Evolutionary conservation across 805 yeast species (phyloP).

Genomic region (Tetrapisispora namnaoensis): DNA sequence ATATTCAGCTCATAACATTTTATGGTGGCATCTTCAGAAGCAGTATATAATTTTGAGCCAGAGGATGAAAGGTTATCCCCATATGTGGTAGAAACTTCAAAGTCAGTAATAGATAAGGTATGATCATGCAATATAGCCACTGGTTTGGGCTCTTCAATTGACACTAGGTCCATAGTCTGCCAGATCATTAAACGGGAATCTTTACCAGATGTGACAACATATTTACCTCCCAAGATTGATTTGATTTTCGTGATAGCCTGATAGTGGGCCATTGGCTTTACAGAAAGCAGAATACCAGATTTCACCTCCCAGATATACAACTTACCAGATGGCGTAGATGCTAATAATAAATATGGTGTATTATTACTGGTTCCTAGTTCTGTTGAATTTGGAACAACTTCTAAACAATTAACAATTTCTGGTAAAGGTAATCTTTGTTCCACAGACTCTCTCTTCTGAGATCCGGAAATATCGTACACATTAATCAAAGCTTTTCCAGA

Average conservation of each 20-base stretch:
- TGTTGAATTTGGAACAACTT: conserved; percentile 17
- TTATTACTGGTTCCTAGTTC: conserved; percentile 6
- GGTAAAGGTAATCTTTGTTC: conserved; percentile 81
- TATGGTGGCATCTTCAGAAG: conserved; percentile 65
- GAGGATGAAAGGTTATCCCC: conserved; percentile 26
- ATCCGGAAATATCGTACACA: conserved; percentile 45
- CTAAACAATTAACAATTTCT: conserved; percentile 51
- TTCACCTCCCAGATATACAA: conserved; percentile 76
- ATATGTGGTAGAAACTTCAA: conserved; percentile 37
- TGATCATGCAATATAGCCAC: conserved; percentile 52
- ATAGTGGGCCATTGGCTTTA: conserved; percentile 68
- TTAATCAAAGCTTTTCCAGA: conserved; percentile 65
- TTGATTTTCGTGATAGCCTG: conserved; percentile 56
- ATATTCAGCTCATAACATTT: conserved; percentile 53
- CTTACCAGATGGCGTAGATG: conserved; percentile 47
- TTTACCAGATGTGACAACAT: conserved; percentile 62
- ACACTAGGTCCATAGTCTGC: conserved; percentile 50
- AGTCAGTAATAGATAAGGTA: conserved; percentile 35
- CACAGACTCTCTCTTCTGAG: conserved; percentile 37
- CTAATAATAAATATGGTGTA: conserved; percentile 64
- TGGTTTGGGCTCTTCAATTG: conserved; percentile 42
- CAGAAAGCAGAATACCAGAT: conserved; percentile 65
- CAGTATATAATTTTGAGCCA: conserved; percentile 58
- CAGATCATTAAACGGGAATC: conserved; percentile 76
- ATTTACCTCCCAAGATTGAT: conserved; percentile 54